A percentile compares a stretch with the other conserved stretches of the same genome.
phyloP scores from a whole-genome alignment of 2,329 filamentous ascomycete genomes.

The Geosmithia flava region DNA sequence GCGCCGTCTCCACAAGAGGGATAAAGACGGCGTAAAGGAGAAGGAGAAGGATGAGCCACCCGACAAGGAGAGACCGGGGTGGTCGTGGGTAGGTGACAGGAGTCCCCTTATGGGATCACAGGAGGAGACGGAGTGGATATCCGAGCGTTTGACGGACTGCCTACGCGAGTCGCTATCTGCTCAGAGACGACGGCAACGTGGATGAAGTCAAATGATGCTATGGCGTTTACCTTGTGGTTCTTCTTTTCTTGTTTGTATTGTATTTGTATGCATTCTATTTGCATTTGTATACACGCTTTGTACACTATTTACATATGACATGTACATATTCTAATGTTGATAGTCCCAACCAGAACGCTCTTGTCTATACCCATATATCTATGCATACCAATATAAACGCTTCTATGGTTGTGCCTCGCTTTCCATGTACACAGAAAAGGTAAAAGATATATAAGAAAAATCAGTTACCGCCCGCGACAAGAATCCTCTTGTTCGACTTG shows the following conservation, averaged over 20 bases:
- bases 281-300: too few relatives aligned
- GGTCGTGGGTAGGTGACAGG: constrained; percentile 62
- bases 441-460: too few relatives aligned
- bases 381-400: too few relatives aligned
- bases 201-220: neutral
- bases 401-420: too few relatives aligned
- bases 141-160: constrained; percentile 48
- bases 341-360: too few relatives aligned
- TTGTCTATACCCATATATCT: too few relatives aligned
- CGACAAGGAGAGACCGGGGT: constrained; percentile 21
- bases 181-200: constrained; percentile 5
- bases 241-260: too few relatives aligned
- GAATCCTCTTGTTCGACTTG: constrained; percentile 44
- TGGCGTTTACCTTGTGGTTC: too few relatives aligned
- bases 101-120: constrained; percentile 59
- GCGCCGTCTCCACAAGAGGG: constrained; percentile 4
- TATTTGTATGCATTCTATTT: neutral
- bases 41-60: neutral
- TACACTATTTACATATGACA: too few relatives aligned
- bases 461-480: constrained; percentile 20
- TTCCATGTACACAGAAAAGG: too few relatives aligned
- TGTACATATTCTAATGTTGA: too few relatives aligned
- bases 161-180: constrained; percentile 25
- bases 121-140: constrained; percentile 61
- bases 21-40: constrained; percentile 2